Evolutionary conservation across 805 yeast genomes (phyloP).

Genomic region (Nakazawaea laoshanensis): DNA sequence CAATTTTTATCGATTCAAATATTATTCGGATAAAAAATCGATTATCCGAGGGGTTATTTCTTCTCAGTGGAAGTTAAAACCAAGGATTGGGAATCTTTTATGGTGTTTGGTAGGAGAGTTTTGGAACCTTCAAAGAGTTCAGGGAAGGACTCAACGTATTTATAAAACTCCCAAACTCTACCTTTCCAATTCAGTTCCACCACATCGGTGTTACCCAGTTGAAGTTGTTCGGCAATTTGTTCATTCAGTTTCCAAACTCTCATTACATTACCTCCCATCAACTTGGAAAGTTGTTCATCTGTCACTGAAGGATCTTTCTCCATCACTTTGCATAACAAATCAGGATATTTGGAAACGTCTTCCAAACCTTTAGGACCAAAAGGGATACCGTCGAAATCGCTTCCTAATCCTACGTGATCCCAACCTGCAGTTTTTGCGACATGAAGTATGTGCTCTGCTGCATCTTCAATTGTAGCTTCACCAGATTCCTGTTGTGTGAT

Average conservation of each 20-base stretch:
- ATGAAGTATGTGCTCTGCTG: conserved; percentile 35
- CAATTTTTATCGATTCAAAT: no score
- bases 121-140: no score
- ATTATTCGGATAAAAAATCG: no score
- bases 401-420: conserved; percentile 36
- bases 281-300: conserved; percentile 30
- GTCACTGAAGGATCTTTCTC: conserved; percentile 29
- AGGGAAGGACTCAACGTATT: no score
- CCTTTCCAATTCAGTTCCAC: conserved; percentile 32
- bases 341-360: conserved; percentile 49
- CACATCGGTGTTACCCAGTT: conserved; percentile 14
- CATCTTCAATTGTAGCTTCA: conserved; percentile 33
- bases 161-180: conserved; percentile 32
- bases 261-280: conserved; percentile 37
- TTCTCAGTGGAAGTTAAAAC: no score
- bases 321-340: conserved; percentile 27
- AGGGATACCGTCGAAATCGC: conserved; percentile 47
- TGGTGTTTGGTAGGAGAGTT: no score
- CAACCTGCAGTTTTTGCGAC: conserved; percentile 34
- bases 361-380: conserved; percentile 41
- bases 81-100: no score
- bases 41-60: no score
- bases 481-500: conserved; percentile 15
- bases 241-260: conserved; percentile 40
- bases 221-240: conserved; percentile 17